Conservation (phyloP, 345 rosid species). For the Luvunga scandens region DNA sequence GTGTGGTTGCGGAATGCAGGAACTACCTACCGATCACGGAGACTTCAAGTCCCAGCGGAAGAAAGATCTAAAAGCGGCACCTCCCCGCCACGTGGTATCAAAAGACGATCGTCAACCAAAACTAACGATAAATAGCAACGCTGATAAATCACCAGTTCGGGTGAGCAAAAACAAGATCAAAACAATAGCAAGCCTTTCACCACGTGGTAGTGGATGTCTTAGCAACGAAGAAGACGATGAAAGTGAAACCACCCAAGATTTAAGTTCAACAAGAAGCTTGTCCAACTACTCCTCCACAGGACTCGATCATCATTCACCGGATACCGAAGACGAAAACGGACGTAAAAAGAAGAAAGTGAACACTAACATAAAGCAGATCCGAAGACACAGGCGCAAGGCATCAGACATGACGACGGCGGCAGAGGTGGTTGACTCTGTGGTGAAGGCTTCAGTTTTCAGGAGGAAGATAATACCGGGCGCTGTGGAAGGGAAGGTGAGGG, state of each 20-base stretch:
- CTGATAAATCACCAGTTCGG: background rate
- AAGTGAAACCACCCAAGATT: constrained; percentile 17
- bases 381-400: constrained; percentile 14
- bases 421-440: constrained; percentile 10
- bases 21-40: background rate
- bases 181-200: background rate
- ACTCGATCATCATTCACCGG: constrained; percentile 5
- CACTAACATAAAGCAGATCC: background rate
- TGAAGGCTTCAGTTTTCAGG: constrained; percentile 10
- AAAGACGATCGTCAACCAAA: background rate
- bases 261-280: constrained; percentile 32
- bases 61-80: constrained; percentile 3
- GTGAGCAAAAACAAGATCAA: background rate
- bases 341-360: constrained; percentile 3
- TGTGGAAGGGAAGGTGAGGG: constrained; percentile 31
- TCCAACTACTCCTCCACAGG: constrained; percentile 21
- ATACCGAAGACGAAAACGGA: background rate
- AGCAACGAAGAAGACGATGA: constrained; percentile 10
- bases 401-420: background rate
- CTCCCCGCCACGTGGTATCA: constrained; percentile 1
- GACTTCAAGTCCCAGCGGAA: constrained; percentile 11
- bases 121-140: background rate
- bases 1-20: background rate
- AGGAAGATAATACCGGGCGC: constrained; percentile 8
- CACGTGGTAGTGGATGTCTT: constrained; percentile 9